Base-by-base conservation (phyloP, 1,139 yeast species). In the Citeromyces hawaiiensis region DNA sequence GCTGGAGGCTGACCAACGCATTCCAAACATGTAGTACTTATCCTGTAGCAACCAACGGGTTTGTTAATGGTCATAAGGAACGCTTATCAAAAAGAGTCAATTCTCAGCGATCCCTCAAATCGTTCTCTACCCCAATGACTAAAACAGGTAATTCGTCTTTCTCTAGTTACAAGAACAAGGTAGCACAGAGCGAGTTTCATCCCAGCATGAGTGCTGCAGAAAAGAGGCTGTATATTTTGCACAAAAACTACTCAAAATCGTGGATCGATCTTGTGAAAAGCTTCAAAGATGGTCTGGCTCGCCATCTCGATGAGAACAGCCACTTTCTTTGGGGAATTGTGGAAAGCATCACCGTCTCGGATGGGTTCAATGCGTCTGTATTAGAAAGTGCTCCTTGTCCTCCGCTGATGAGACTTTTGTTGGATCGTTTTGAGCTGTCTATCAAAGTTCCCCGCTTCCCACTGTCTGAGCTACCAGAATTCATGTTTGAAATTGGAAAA, bases 401-500 rank as follows among this genome's bases (percentile, higher is more conserved):
- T 0, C 82, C 91, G 2, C 63, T 88, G 35, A 60, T 85, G 47
- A 67, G 68, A 18, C 52, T 82, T 19, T 59, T 72, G 10, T 59
- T 85, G 56, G 72, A 72, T 38, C 68, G 72, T 19, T 56, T 83
- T n/a, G 74, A 73, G 41, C 55, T 85, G 41, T 58, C 61, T 4
- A 40, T 87, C 2, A 57, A 63, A 4, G 61, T 66, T 17, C 86
- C 95, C 0, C 55, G 65, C 2, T 79, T 80, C 51, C 71, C 71
- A 1, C 48, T 70, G 4, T 64, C 63, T 2, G 61, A 70, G 4
- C 56, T 83, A 14, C 70, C 83, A 1, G 61, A 75, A 21, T 87
- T 77, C 52, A 55, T 88, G 27, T 60, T 77, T 51, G 70, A 75
- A 15, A 65, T 81, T 14, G 97, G 97, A 4, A 88, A 86, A 54